Evolutionary conservation across 768 basidiomycete species (phyloP).

Genomic region (Serendipita indica): DNA sequence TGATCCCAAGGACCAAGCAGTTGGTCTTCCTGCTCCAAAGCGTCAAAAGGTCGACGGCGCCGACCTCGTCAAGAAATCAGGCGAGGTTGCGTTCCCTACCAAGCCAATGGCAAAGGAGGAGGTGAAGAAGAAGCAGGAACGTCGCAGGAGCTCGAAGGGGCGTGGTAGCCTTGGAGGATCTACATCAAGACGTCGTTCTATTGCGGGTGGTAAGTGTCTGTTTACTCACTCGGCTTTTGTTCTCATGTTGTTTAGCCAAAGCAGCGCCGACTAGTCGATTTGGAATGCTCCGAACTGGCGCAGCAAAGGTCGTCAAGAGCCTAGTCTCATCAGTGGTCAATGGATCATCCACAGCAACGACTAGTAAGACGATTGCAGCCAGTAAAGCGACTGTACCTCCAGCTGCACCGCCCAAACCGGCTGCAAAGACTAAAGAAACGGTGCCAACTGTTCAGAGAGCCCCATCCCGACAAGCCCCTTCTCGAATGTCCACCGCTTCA

Average conservation of each 20-base stretch:
- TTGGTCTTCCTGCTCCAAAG: not conserved
- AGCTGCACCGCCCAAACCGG: not conserved
- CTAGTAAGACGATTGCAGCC: not conserved
- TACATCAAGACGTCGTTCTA: not conserved
- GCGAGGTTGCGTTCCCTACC: not conserved
- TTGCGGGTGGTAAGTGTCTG: too few species aligned
- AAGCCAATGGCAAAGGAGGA: not conserved
- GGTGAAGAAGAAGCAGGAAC: not conserved
- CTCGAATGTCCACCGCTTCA: not conserved
- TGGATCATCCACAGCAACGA: not conserved
- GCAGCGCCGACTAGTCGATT: not conserved
- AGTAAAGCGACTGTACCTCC: not conserved
- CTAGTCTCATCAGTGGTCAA: not conserved
- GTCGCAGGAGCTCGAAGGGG: not conserved
- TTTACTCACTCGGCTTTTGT: too few species aligned
- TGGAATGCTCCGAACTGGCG: not conserved
- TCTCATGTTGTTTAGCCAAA: not conserved
- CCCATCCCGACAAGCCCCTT: not conserved
- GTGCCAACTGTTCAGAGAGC: not conserved
- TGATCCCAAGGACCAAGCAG: not conserved
- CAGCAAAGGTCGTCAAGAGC: slow-evolving; percentile 1
- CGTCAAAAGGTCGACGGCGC: not conserved
- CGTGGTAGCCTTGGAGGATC: not conserved
- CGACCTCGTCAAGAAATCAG: not conserved
- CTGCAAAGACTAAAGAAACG: too few species aligned